Percentiles rank a stretch among this genome's conserved stretches.
Conservation (phyloP, 352 stramenopile genomes). For the Bremia lactucae region DNA sequence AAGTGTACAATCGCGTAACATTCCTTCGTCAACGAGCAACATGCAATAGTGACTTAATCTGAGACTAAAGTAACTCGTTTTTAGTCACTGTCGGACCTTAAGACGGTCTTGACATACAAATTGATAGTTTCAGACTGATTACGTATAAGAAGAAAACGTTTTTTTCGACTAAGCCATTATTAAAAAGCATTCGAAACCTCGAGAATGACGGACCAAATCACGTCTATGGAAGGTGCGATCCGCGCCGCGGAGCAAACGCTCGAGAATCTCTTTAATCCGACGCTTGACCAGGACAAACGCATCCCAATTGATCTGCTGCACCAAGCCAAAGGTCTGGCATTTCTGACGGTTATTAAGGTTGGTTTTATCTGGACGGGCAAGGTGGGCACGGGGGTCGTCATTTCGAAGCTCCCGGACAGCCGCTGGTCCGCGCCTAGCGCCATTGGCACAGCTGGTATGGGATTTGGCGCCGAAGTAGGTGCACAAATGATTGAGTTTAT, state of each 20-base stretch:
- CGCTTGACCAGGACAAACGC: slow-evolving; percentile 73
- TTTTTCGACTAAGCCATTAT: no score
- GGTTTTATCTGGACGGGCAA: slow-evolving; percentile 83
- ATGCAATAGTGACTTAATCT: no score
- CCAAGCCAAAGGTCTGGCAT: slow-evolving; percentile 84
- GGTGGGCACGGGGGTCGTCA: slow-evolving; percentile 86
- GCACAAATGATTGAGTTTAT: slow-evolving; percentile 82
- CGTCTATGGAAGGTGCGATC: slow-evolving; percentile 87
- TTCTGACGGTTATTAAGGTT: slow-evolving; percentile 88
- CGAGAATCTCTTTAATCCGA: slow-evolving; percentile 86
- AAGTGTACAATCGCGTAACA: no score
- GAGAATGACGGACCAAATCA: slow-evolving; percentile 75
- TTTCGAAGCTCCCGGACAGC: slow-evolving; percentile 89
- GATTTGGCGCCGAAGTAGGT: slow-evolving; percentile 67
- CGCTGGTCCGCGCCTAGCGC: slow-evolving; percentile 92
- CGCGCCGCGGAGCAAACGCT: slow-evolving; percentile 83
- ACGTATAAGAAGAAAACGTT: no score
- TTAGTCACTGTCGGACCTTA: no score
- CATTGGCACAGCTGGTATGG: slow-evolving; percentile 88
- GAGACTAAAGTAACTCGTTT: no score
- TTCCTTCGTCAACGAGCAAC: no score
- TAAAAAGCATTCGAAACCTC: no score
- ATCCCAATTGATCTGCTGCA: slow-evolving; percentile 87
- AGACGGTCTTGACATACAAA: no score
- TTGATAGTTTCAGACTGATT: no score